Percentiles rank a stretch among this genome's conserved stretches.
These are phyloP conservation scores for Margaritispora aquatica DNA, from an alignment of 495 filamentous ascomycete species.

Conservation along the genomic window DNA sequence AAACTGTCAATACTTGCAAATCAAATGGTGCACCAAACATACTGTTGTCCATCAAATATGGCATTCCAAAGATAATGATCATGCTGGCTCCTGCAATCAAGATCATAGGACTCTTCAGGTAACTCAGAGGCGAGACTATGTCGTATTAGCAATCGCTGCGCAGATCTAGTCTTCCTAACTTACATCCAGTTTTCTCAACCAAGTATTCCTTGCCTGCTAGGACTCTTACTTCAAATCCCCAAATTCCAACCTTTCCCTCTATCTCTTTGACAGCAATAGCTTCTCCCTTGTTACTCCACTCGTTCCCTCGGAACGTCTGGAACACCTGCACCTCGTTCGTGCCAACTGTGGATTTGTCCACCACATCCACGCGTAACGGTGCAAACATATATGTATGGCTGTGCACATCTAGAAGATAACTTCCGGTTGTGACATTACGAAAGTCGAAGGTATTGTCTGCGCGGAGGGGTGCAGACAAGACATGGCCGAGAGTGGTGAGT, in stretches of 20 bases:
- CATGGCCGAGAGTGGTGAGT: slow-evolving; percentile 44
- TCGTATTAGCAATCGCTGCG: slow-evolving; percentile 23
- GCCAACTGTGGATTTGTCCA: slow-evolving; percentile 29
- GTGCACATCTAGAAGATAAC: slow-evolving; percentile 77
- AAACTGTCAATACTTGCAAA: not conserved
- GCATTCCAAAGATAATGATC: slow-evolving; percentile 79
- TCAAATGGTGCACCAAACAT: slow-evolving; percentile 32
- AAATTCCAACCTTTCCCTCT: slow-evolving; percentile 17
- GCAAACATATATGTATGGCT: slow-evolving; percentile 66
- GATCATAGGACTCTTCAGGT: slow-evolving; percentile 94
- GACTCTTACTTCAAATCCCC: slow-evolving; percentile 52
- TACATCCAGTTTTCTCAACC: slow-evolving; percentile 65
- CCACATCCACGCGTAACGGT: slow-evolving; percentile 70
- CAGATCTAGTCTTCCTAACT: slow-evolving; percentile 29
- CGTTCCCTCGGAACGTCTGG: slow-evolving; percentile 84
- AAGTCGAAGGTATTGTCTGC: slow-evolving; percentile 66
- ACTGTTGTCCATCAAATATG: slow-evolving; percentile 94
- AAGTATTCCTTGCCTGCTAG: slow-evolving; percentile 65
- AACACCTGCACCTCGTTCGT: slow-evolving; percentile 53
- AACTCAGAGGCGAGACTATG: slow-evolving; percentile 48
- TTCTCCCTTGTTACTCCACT: slow-evolving; percentile 77
- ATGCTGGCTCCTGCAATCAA: slow-evolving; percentile 77
- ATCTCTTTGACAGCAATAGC: slow-evolving; percentile 36
- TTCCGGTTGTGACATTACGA: slow-evolving; percentile 54
- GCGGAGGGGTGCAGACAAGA: slow-evolving; percentile 53